Base-by-base conservation (phyloP, 176 grass and related monocot species). In the Triticum timopheevii region DNA sequence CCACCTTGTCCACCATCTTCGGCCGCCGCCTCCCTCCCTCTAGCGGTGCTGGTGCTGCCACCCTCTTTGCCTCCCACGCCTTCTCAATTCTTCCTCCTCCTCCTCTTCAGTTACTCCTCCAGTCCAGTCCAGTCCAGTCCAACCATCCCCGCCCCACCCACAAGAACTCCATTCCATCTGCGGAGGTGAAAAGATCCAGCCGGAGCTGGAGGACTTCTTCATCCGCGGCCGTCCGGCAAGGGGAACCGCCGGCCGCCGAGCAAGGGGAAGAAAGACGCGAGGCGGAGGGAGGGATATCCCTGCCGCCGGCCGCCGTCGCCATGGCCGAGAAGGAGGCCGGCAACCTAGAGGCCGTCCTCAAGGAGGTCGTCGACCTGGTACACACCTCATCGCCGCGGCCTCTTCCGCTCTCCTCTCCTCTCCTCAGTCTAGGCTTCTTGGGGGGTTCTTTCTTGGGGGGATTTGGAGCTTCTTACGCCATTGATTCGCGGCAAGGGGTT, bases 351-450 rank as follows among this genome's bases (percentile, higher is more conserved):
- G 92, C 92, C 65, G 90, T 94, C 85, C 92, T 94, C 87, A 94
- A 92, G 78, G 92, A 94, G 87, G 82, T 72, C 61, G 90, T 94
- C 65, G 92, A 94, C 79, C 73, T 94, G 82, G 92, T 94, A 87
- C 42, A 39, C 82, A 42, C 40, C 40, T 3, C 0, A 82, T 39
- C 25, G 1, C 63, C 39, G 8, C 45, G 11, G 13, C 20, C 61
- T 81, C 4, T 0, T 16, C 49, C 16, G 2, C 17, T 25, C 19
- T 45, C 59, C 28, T 19, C 28, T 27, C 7, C 19, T 49, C 68
- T 73, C 30, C 36, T 66, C 33, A n/a, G n/a, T n/a, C n/a, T 30
- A 5, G 69, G 44, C 44, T 45, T 45, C 42, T 45, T 13, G 38
- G 38, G 10, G 40, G 40, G 10, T 45, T 45, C 40, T 44, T 62